Evolutionary conservation across 2,329 filamentous ascomycete species (phyloP).

Genomic region (Scedosporium apiospermum): DNA sequence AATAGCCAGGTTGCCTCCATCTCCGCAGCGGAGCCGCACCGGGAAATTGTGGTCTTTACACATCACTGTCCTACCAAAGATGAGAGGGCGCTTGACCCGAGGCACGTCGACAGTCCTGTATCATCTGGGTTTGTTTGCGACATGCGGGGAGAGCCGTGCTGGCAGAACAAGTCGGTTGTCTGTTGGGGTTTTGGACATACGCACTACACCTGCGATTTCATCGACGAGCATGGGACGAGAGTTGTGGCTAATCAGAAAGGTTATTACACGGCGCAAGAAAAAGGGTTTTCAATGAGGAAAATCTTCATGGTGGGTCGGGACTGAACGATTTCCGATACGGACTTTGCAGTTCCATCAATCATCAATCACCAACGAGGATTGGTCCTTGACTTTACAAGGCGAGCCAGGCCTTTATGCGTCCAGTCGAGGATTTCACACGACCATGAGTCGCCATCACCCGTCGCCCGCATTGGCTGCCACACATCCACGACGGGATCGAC

Average conservation of each 20-base stretch:
- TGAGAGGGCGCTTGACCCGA: constrained; percentile 21
- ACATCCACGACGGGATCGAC: background rate
- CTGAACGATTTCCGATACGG: background rate
- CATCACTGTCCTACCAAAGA: constrained; percentile 32
- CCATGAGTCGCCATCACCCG: background rate
- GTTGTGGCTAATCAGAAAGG: constrained; percentile 26
- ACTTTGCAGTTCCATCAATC: no score
- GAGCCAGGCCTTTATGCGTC: no score
- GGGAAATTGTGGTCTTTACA: constrained; percentile 26
- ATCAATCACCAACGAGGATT: no score
- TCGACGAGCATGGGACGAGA: constrained; percentile 19
- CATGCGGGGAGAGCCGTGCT: constrained; percentile 24
- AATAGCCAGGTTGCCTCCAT: constrained; percentile 13
- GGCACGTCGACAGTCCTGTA: constrained; percentile 19
- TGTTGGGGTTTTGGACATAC: constrained; percentile 41
- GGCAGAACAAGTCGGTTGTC: constrained; percentile 21
- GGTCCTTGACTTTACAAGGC: no score
- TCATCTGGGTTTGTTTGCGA: constrained; percentile 29
- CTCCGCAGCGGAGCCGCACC: constrained; percentile 10
- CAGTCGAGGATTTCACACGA: background rate
- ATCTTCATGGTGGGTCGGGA: background rate
- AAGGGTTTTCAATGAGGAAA: background rate
- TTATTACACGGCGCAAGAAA: background rate
- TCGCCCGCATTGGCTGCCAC: background rate
- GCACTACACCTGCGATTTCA: constrained; percentile 34